Percentiles rank a stretch among this genome's conserved stretches.
Conservation (phyloP, 805 yeast genomes). For the Candida suzukii region DNA sequence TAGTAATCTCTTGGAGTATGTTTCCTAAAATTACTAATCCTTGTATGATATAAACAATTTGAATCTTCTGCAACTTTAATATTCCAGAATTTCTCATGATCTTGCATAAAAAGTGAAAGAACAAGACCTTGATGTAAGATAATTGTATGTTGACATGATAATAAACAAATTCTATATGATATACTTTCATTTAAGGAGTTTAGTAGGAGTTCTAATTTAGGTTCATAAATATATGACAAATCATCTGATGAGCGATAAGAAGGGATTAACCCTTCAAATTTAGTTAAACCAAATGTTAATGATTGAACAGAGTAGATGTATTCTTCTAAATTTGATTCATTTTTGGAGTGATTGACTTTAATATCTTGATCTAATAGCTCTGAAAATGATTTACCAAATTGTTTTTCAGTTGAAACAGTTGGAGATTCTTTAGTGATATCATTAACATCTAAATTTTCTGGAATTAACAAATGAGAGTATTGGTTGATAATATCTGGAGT, state of each 20-base stretch:
- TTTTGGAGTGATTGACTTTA: neutral
- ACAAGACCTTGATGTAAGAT: constrained; percentile 18
- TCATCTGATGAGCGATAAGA: constrained; percentile 1
- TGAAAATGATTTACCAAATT: neutral
- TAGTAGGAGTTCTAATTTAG: constrained; percentile 6
- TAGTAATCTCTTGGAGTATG: constrained; percentile 13
- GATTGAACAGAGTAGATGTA: constrained; percentile 14
- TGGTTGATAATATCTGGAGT: neutral
- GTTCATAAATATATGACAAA: constrained; percentile 5
- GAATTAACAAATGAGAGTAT: neutral
- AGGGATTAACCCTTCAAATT: constrained; percentile 13
- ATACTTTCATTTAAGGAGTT: constrained; percentile 5
- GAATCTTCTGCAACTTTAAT: constrained; percentile 6
- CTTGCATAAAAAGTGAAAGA: constrained; percentile 13
- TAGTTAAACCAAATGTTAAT: constrained; percentile 16
- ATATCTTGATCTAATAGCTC: neutral
- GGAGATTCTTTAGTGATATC: constrained; percentile 1
- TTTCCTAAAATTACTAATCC: constrained; percentile 6
- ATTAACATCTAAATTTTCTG: neutral
- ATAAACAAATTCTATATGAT: constrained; percentile 12
- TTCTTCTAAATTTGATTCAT: constrained; percentile 12
- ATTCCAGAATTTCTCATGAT: constrained; percentile 16
- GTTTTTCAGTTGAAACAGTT: neutral
- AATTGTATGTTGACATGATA: constrained; percentile 17
- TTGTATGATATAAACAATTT: constrained; percentile 6